Conservation (phyloP, 129 eudicot species). For the Chrysanthemum lavandulifolium region DNA sequence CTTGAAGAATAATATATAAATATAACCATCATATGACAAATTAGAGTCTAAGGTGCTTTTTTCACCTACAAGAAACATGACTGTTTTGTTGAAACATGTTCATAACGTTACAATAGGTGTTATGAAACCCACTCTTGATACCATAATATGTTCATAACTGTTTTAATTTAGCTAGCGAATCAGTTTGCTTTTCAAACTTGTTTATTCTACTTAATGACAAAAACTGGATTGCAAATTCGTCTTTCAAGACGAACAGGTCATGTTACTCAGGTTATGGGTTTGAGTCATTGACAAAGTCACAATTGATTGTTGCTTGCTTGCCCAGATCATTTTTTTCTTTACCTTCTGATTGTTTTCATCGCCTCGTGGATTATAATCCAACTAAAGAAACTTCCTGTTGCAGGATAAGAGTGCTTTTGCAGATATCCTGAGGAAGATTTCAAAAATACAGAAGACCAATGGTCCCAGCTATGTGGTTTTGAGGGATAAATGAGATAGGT, state of each 20-base stretch:
- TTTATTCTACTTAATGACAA: not conserved
- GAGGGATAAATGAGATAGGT: conserved; percentile 47
- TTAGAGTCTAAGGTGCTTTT: too few species aligned
- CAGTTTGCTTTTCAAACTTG: not conserved
- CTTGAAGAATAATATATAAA: too few species aligned
- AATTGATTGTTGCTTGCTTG: not conserved
- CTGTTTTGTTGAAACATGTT: not conserved
- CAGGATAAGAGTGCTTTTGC: conserved; percentile 95
- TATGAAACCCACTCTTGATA: not conserved
- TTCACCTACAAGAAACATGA: too few species aligned
- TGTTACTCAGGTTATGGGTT: too few species aligned
- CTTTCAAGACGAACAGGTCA: not conserved
- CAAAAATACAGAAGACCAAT: conserved; percentile 81
- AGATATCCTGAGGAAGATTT: conserved; percentile 74
- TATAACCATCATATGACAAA: too few species aligned
- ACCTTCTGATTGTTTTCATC: too few species aligned
- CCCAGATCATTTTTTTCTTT: not conserved
- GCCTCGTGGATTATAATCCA: not conserved
- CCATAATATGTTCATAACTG: not conserved
- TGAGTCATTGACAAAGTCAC: not conserved
- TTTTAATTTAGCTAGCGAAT: not conserved
- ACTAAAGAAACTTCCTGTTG: not conserved
- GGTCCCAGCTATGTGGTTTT: conserved; percentile 73
- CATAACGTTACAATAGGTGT: not conserved
- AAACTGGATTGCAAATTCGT: not conserved